These are phyloP conservation scores for Ormosia semicastrata DNA, from an alignment of 306 rosid species.

Conservation along the genomic window DNA sequence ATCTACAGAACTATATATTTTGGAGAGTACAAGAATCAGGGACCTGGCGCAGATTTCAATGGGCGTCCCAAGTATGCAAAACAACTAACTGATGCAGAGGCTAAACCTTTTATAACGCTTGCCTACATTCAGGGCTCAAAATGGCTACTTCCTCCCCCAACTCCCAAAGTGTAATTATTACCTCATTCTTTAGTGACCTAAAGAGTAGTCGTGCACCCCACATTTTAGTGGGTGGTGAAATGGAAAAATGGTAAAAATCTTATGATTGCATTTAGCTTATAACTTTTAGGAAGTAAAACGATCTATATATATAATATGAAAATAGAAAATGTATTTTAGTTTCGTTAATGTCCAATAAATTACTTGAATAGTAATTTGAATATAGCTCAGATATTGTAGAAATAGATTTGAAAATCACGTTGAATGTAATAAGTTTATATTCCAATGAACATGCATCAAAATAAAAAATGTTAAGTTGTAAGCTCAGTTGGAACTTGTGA, in stretches of 20 bases:
- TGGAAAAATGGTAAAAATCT: background rate
- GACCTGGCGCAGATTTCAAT: slow-evolving; percentile 16
- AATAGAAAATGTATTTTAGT: too few species aligned
- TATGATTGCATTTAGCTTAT: background rate
- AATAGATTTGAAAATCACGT: background rate
- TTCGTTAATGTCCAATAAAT: background rate
- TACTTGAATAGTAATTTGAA: background rate
- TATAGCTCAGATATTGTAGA: background rate
- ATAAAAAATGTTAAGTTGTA: too few species aligned
- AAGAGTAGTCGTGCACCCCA: background rate
- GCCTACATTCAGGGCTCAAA: slow-evolving; percentile 39
- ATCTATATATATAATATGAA: background rate
- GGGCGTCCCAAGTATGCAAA: slow-evolving; percentile 20
- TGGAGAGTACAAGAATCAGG: slow-evolving; percentile 45
- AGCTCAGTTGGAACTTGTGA: too few species aligned
- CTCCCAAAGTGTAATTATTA: slow-evolving; percentile 15
- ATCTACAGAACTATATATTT: slow-evolving; percentile 30
- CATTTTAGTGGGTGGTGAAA: background rate
- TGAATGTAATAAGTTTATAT: too few species aligned
- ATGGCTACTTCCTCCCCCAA: slow-evolving; percentile 70
- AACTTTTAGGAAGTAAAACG: background rate
- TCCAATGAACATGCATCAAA: too few species aligned
- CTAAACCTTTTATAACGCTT: slow-evolving; percentile 38
- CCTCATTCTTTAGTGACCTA: background rate
- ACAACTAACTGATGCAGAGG: slow-evolving; percentile 21